These are phyloP conservation scores for Thermochaetoides thermophila DNA, from an alignment of 495 filamentous ascomycete genomes.

Conservation along the genomic window DNA sequence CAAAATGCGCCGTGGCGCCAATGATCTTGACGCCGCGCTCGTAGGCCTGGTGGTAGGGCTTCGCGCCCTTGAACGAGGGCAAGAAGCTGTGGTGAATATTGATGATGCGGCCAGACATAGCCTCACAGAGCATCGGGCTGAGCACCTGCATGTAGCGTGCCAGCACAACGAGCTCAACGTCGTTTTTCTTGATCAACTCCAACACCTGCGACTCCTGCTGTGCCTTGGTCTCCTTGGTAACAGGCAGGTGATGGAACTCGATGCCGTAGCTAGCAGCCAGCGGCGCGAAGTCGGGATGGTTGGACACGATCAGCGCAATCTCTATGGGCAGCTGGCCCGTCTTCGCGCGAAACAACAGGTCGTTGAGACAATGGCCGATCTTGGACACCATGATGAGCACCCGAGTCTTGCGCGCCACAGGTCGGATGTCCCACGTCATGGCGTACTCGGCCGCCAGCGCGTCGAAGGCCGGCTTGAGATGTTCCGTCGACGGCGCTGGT, in stretches of 20 bases:
- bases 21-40: constrained; percentile 70
- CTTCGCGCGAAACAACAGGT: constrained; percentile 57
- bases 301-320: constrained; percentile 53
- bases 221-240: constrained; percentile 51
- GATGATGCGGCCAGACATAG: constrained; percentile 62
- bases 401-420: constrained; percentile 45
- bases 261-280: constrained; percentile 57
- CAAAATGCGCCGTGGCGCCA: constrained; percentile 63
- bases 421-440: constrained; percentile 49
- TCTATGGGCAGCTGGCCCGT: constrained; percentile 52
- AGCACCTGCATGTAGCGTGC: constrained; percentile 81
- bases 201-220: constrained; percentile 51
- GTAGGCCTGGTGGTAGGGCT: constrained; percentile 69
- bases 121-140: constrained; percentile 50
- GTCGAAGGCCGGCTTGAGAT: constrained; percentile 36
- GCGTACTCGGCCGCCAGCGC: constrained; percentile 39
- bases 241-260: constrained; percentile 58
- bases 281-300: constrained; percentile 54
- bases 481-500: constrained; percentile 20
- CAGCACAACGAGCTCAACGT: constrained; percentile 57
- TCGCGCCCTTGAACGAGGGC: constrained; percentile 66
- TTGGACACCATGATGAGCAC: constrained; percentile 73
- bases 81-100: constrained; percentile 73
- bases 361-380: constrained; percentile 67
- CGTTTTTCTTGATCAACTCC: constrained; percentile 44